Percentiles rank a stretch among this genome's conserved stretches.
Conservation (phyloP, 345 rosid species). For the Populus ilicifolia region DNA sequence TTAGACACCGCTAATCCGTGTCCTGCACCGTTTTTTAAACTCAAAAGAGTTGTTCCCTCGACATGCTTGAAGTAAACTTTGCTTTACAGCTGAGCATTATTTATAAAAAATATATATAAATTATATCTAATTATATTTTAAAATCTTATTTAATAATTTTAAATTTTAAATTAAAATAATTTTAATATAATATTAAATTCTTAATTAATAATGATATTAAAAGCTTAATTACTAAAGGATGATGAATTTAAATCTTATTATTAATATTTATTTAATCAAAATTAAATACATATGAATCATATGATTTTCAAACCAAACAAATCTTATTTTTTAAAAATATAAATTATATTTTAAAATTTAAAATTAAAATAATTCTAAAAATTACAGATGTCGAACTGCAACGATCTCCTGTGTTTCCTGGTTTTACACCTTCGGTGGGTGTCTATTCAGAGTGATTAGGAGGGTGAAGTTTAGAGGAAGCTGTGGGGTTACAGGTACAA, state of each 20-base stretch:
- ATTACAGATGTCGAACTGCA: too few species aligned
- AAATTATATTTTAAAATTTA: too few species aligned
- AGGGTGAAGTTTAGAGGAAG: slow-evolving; percentile 20
- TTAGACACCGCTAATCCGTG: slow-evolving; percentile 33
- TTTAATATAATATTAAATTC: too few species aligned
- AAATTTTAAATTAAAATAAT: fast-evolving
- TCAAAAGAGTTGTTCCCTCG: neutral
- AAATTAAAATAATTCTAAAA: too few species aligned
- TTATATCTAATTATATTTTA: too few species aligned
- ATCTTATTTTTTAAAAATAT: too few species aligned
- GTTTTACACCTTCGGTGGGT: neutral
- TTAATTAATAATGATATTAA: fast-evolving
- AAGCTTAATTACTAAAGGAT: fast-evolving
- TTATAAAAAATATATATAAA: too few species aligned
- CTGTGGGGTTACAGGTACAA: slow-evolving; percentile 14
- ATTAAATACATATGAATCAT: too few species aligned
- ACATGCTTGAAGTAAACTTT: slow-evolving; percentile 15
- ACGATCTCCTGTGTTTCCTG: slow-evolving; percentile 10
- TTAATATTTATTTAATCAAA: too few species aligned
- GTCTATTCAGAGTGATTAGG: slow-evolving; percentile 36
- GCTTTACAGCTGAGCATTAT: slow-evolving; percentile 38
- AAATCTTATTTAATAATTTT: too few species aligned
- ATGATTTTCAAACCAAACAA: too few species aligned
- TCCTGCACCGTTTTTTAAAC: slow-evolving; percentile 27
- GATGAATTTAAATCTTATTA: fast-evolving